Percentiles rank a stretch among this genome's conserved stretches.
Evolutionary conservation across 2,329 filamentous ascomycete genomes (phyloP).

Genomic region (Colletotrichum tropicale): DNA sequence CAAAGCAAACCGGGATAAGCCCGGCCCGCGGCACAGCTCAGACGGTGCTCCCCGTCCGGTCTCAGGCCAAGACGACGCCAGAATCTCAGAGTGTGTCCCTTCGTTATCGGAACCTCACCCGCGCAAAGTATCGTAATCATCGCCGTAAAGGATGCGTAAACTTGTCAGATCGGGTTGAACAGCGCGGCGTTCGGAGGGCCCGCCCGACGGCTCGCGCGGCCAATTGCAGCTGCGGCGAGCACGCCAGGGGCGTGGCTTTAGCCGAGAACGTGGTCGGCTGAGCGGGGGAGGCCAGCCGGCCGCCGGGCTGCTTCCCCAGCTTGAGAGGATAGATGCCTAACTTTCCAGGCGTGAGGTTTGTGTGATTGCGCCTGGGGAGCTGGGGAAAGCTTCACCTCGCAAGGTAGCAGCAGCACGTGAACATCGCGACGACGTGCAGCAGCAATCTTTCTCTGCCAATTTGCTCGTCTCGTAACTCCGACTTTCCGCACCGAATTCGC

Average conservation of each 20-base stretch:
- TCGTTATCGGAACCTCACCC: not conserved
- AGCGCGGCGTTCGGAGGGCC: slow-evolving; percentile 4
- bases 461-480: not conserved
- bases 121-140: not conserved
- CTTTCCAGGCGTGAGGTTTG: not conserved
- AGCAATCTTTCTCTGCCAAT: not conserved
- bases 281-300: not conserved
- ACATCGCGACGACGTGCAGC: not conserved
- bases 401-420: not conserved
- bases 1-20: not conserved
- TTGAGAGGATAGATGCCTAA: not conserved
- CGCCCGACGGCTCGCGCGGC: not conserved
- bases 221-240: not conserved
- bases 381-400: slow-evolving; percentile 14
- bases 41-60: not conserved
- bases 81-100: not conserved
- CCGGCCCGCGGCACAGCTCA: not conserved
- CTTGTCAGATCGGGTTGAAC: slow-evolving; percentile 11
- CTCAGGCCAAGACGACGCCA: not conserved
- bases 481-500: not conserved
- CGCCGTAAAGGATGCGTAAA: not conserved
- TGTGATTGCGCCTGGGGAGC: not conserved
- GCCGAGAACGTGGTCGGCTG: not conserved
- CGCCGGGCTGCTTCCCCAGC: not conserved
- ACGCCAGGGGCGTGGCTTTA: not conserved